A percentile compares a stretch with the other conserved stretches of the same genome.
These are phyloP conservation scores for Cladophialophora bantiana DNA, from an alignment of 2,329 filamentous ascomycete genomes.

Conservation along the genomic window DNA sequence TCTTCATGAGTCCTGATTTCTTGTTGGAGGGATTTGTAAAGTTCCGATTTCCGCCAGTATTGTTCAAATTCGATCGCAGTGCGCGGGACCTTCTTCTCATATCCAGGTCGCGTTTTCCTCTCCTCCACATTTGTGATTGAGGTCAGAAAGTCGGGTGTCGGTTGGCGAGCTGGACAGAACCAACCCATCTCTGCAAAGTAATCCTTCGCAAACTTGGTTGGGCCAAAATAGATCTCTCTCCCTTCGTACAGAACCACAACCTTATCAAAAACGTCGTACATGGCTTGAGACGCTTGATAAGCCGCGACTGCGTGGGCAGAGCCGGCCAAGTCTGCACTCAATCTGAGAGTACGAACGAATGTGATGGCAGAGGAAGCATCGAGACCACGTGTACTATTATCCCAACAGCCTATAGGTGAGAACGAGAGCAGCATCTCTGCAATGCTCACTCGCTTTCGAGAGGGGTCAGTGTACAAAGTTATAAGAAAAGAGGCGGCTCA, in stretches of 20 bases:
- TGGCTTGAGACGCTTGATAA: slow-evolving; percentile 60
- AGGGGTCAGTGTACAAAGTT: background rate
- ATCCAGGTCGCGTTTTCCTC: slow-evolving; percentile 52
- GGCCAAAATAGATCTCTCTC: slow-evolving; percentile 70
- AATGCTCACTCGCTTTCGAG: slow-evolving; percentile 64
- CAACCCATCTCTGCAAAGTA: slow-evolving; percentile 73
- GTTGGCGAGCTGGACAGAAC: slow-evolving; percentile 66
- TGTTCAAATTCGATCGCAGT: slow-evolving; percentile 55
- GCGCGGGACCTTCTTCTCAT: slow-evolving; percentile 53
- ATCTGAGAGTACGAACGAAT: slow-evolving; percentile 61
- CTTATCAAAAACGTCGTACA: slow-evolving; percentile 70
- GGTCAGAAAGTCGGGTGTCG: slow-evolving; percentile 70
- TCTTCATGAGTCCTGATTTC: slow-evolving; percentile 58
- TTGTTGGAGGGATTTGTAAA: slow-evolving; percentile 43
- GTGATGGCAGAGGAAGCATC: slow-evolving; percentile 62
- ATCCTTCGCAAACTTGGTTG: slow-evolving; percentile 62
- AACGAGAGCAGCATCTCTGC: slow-evolving; percentile 59
- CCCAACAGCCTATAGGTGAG: slow-evolving; percentile 50
- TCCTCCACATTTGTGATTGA: slow-evolving; percentile 66
- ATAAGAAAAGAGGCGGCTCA: background rate
- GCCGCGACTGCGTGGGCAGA: slow-evolving; percentile 62
- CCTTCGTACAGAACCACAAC: slow-evolving; percentile 72
- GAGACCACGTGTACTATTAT: slow-evolving; percentile 59
- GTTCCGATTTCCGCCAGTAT: background rate
- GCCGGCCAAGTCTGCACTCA: slow-evolving; percentile 57